Conservation (phyloP, 257 asterid species). For the Capsicum chinense region DNA sequence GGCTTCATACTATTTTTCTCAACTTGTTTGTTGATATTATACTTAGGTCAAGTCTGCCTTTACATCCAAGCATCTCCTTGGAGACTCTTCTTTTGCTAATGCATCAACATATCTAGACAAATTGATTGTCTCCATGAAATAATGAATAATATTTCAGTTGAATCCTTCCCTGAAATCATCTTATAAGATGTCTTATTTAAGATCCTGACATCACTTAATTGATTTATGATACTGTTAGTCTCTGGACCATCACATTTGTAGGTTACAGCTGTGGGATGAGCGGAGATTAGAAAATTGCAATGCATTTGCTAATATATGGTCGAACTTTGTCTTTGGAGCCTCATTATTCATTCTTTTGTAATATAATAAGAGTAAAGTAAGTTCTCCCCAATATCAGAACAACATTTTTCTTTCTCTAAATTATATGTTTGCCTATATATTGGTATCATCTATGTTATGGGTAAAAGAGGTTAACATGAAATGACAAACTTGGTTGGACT, state of each 20-base stretch:
- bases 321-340: constrained; percentile 84
- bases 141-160: not conserved
- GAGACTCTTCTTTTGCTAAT: constrained; percentile 18
- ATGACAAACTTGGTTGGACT: constrained; percentile 4
- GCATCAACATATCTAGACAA: not conserved
- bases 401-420: constrained; percentile 24
- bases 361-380: constrained; percentile 82
- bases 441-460: constrained; percentile 8
- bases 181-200: not conserved
- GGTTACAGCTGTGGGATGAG: constrained; percentile 85
- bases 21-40: not conserved
- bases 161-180: constrained; percentile 12
- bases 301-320: constrained; percentile 95
- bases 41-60: not conserved
- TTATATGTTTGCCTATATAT: not conserved
- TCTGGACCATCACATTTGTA: constrained; percentile 41
- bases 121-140: not conserved
- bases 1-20: not conserved
- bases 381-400: constrained; percentile 35
- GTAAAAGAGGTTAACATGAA: not conserved
- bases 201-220: constrained; percentile 20
- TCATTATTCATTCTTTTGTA: constrained; percentile 78
- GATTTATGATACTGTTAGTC: not conserved
- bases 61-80: constrained; percentile 18
- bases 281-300: constrained; percentile 90